phyloP scores from a whole-genome alignment of 2,329 filamentous ascomycete genomes.

The Cryphonectria naterciae region DNA sequence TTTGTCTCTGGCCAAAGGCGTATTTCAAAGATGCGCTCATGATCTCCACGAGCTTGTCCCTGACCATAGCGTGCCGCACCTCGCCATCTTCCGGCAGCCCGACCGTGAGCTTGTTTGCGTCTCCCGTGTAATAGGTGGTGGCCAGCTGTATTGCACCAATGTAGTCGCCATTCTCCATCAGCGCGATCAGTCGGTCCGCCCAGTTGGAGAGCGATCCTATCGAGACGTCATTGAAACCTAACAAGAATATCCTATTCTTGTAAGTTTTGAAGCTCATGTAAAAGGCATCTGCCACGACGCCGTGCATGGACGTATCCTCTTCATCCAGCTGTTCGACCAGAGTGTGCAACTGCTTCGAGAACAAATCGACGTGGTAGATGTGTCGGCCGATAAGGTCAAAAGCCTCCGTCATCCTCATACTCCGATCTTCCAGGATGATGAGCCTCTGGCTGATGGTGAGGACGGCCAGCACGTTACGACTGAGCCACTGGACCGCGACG shows the following conservation, averaged over 20 bases:
- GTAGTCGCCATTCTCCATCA: constrained; percentile 98
- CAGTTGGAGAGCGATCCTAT: constrained; percentile 94
- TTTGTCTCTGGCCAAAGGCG: constrained; percentile 72
- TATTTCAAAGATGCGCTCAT: constrained; percentile 91
- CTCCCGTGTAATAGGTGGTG: constrained; percentile 88
- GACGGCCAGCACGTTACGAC: constrained; percentile 86
- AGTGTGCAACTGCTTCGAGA: constrained; percentile 81
- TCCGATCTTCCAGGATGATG: constrained; percentile 87
- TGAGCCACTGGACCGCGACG: constrained; percentile 95
- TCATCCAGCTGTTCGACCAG: constrained; percentile 90
- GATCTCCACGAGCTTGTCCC: constrained; percentile 88
- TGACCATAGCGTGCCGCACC: constrained; percentile 79
- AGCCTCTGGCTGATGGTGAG: constrained; percentile 93
- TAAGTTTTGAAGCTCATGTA: constrained; percentile 98
- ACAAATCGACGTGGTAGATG: constrained; percentile 89
- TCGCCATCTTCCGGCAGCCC: constrained; percentile 84
- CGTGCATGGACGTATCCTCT: constrained; percentile 86
- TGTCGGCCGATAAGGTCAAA: constrained; percentile 91
- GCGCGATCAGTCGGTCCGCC: constrained; percentile 88
- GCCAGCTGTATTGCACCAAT: constrained; percentile 89
- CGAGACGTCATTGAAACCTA: constrained; percentile 92
- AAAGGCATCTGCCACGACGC: constrained; percentile 94
- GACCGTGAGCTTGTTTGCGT: constrained; percentile 91
- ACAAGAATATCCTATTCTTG: constrained; percentile 87
- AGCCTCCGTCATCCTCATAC: constrained; percentile 88